A percentile compares a stretch with the other conserved stretches of the same genome.
These are phyloP conservation scores for Penicillium waksmanii DNA, from an alignment of 495 filamentous ascomycete genomes.

Conservation along the genomic window DNA sequence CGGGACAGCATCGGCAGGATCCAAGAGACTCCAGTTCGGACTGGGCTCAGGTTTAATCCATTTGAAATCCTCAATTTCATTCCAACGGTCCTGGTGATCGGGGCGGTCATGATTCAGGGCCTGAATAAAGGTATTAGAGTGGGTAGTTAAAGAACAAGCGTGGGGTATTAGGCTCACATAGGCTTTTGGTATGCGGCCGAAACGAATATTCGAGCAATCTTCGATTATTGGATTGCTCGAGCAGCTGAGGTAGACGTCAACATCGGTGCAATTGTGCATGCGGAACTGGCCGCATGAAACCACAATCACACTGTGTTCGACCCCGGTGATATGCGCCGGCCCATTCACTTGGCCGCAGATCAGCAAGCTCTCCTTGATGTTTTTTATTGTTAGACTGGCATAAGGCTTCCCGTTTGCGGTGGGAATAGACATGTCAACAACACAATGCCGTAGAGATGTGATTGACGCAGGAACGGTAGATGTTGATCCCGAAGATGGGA, in stretches of 20 bases:
- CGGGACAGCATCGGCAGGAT: constrained; percentile 59
- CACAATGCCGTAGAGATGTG: constrained; percentile 68
- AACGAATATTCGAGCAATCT: constrained; percentile 76
- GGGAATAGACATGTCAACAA: constrained; percentile 77
- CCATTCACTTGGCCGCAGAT: constrained; percentile 78
- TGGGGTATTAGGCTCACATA: constrained; percentile 60
- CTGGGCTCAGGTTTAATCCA: constrained; percentile 87
- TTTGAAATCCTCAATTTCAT: constrained; percentile 94
- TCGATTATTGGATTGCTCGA: constrained; percentile 91
- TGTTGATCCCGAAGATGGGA: constrained; percentile 67
- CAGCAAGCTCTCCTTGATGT: constrained; percentile 68
- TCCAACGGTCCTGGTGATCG: constrained; percentile 68
- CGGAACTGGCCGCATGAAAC: constrained; percentile 81
- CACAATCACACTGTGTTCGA: constrained; percentile 75
- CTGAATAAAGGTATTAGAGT: constrained; percentile 18
- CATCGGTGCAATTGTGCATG: constrained; percentile 81
- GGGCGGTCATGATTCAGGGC: constrained; percentile 42
- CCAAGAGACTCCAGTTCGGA: constrained; percentile 83
- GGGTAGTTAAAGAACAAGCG: background rate
- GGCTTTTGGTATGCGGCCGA: constrained; percentile 69
- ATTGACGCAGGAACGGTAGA: constrained; percentile 73
- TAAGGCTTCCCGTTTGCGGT: constrained; percentile 67
- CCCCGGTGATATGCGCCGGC: constrained; percentile 76
- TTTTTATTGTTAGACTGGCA: constrained; percentile 72
- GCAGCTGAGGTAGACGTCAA: constrained; percentile 82